These are phyloP conservation scores for Cystobasidiaceae sp. DNA, from an alignment of 1,284 basidiomycete species.

Conservation along the genomic window DNA sequence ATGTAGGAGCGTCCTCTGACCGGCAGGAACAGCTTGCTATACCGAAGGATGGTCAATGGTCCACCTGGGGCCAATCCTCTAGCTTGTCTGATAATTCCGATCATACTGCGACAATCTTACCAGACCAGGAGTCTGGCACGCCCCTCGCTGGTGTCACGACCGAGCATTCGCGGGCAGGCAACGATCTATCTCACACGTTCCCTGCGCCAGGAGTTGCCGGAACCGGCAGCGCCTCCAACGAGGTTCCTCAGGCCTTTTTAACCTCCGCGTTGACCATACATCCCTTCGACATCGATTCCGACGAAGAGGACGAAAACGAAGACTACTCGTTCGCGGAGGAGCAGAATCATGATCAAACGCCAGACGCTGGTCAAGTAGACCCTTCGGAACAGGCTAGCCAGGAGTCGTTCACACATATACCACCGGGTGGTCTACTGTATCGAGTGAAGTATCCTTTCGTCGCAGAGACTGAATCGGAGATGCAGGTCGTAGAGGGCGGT, in stretches of 20 bases:
- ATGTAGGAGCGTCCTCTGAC: neutral
- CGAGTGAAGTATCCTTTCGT: conserved; percentile 21
- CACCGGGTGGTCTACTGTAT: conserved; percentile 17
- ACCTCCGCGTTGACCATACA: conserved; percentile 21
- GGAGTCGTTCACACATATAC: neutral
- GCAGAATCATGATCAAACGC: neutral
- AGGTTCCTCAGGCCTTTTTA: neutral
- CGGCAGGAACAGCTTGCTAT: neutral
- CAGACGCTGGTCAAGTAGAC: neutral
- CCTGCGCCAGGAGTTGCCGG: too few relatives aligned
- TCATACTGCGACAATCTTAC: neutral
- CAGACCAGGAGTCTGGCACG: too few relatives aligned
- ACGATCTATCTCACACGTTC: too few relatives aligned
- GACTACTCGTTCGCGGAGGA: neutral
- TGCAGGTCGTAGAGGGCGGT: conserved; percentile 27
- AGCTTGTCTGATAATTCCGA: too few relatives aligned
- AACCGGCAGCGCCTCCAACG: neutral
- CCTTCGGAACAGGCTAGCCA: neutral
- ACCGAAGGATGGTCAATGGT: conserved; percentile 7
- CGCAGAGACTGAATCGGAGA: conserved; percentile 22
- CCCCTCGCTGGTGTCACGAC: too few relatives aligned
- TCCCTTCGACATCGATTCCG: conserved; percentile 23
- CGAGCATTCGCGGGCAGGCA: too few relatives aligned
- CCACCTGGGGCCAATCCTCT: conserved; percentile 21
- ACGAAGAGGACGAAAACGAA: conserved; percentile 22